Evolutionary conservation across 2,329 filamentous ascomycete genomes (phyloP).

Genomic region (Alternaria ventricosa): DNA sequence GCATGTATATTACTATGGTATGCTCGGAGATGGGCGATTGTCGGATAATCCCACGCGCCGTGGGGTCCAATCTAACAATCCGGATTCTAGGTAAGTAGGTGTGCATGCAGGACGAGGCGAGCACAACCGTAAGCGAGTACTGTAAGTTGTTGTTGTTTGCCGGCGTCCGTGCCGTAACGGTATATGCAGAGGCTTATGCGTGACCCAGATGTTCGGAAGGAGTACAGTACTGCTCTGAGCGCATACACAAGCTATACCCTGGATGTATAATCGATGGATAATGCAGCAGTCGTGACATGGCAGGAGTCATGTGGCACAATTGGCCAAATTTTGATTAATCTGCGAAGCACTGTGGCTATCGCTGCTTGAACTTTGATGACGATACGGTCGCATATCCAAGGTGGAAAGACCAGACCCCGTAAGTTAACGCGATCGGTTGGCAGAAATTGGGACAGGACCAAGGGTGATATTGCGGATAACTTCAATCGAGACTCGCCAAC

Average conservation of each 20-base stretch:
- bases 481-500: background rate
- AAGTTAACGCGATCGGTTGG: background rate
- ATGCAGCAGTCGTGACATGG: background rate
- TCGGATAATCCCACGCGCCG: background rate
- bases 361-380: background rate
- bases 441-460: background rate
- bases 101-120: conserved; percentile 4
- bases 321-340: background rate
- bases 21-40: background rate
- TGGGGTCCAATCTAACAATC: background rate
- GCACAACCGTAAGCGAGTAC: background rate
- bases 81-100: background rate
- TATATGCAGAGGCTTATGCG: background rate
- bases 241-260: background rate
- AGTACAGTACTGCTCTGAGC: background rate
- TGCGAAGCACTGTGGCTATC: background rate
- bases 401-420: background rate
- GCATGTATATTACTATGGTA: background rate
- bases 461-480: background rate
- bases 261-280: background rate
- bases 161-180: conserved; percentile 25
- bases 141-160: conserved; percentile 8
- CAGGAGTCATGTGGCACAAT: background rate
- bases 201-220: background rate
- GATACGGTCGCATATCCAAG: background rate